Conservation (phyloP, 148 eudicot genomes). For the Fagopyrum homotropicum region DNA sequence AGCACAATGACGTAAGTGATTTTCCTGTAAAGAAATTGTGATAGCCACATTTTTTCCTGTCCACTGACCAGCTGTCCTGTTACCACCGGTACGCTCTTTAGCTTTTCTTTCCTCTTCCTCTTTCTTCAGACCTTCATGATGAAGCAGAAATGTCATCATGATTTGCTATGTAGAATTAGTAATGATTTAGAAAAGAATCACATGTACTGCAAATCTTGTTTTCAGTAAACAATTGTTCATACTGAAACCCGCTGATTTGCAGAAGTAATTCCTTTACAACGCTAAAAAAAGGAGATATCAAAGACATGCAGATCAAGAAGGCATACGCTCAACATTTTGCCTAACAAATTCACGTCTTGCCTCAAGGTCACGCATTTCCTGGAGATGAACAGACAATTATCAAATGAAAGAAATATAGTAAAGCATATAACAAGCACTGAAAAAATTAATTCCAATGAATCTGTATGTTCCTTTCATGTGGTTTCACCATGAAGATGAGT, state of each 20-base stretch:
- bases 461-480: background rate
- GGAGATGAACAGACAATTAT: constrained; percentile 23
- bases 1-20: background rate
- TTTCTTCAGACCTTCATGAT: constrained; percentile 60
- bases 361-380: constrained; percentile 92
- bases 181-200: background rate
- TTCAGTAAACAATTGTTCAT: background rate
- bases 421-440: background rate
- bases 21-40: background rate
- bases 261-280: background rate
- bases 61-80: constrained; percentile 39
- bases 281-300: constrained; percentile 7
- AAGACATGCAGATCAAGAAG: constrained; percentile 14
- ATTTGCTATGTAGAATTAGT: background rate
- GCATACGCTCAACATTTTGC: constrained; percentile 84
- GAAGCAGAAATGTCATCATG: background rate
- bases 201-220: background rate
- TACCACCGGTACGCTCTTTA: constrained; percentile 26
- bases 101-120: constrained; percentile 87
- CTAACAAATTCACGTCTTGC: constrained; percentile 70
- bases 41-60: constrained; percentile 10
- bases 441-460: background rate
- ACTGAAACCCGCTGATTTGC: background rate
- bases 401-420: constrained; percentile 3
- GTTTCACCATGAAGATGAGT: constrained; percentile 2